Conservation (phyloP, 2,329 filamentous ascomycete species). For the Setomelanomma holmii region DNA sequence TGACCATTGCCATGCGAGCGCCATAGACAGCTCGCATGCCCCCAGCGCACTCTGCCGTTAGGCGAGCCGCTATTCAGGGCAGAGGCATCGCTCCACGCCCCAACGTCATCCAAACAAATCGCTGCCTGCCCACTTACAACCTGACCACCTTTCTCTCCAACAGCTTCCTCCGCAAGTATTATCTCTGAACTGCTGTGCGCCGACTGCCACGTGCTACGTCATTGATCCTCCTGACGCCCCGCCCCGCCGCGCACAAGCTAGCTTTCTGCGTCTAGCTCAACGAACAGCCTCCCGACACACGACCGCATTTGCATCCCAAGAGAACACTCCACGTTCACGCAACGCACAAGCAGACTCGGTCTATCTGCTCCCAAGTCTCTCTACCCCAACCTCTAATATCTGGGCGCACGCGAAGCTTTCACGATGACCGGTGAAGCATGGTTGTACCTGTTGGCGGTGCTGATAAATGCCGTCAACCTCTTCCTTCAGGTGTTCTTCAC, state of each 20-base stretch:
- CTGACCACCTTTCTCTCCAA: constrained; percentile 13
- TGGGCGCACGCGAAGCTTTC: constrained; percentile 37
- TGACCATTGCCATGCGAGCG: no score
- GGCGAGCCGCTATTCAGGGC: no score
- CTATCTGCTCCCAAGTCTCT: constrained; percentile 16
- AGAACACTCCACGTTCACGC: constrained; percentile 18
- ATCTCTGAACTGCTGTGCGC: constrained; percentile 7
- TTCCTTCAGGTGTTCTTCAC: constrained; percentile 99
- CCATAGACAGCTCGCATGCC: no score
- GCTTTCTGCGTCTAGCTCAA: constrained; percentile 43
- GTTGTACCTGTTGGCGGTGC: constrained; percentile 95
- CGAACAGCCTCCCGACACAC: constrained; percentile 44
- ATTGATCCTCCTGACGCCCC: constrained; percentile 22
- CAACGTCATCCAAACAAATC: constrained; percentile 45
- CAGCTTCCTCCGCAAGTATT: constrained; percentile 7
- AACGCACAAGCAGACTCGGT: constrained; percentile 16
- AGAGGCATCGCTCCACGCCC: constrained; percentile 26
- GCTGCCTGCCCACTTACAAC: constrained; percentile 29
- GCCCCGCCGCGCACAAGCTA: constrained; percentile 42
- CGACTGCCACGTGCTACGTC: constrained; percentile 25
- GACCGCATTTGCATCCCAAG: constrained; percentile 34
- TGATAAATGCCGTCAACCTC: constrained; percentile 99
- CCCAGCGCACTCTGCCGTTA: no score
- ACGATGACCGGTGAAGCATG: constrained; percentile 97
- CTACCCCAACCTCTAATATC: constrained; percentile 18